Base-by-base conservation (phyloP, 208 protist genomes). In the Crithidia bombi region DNA sequence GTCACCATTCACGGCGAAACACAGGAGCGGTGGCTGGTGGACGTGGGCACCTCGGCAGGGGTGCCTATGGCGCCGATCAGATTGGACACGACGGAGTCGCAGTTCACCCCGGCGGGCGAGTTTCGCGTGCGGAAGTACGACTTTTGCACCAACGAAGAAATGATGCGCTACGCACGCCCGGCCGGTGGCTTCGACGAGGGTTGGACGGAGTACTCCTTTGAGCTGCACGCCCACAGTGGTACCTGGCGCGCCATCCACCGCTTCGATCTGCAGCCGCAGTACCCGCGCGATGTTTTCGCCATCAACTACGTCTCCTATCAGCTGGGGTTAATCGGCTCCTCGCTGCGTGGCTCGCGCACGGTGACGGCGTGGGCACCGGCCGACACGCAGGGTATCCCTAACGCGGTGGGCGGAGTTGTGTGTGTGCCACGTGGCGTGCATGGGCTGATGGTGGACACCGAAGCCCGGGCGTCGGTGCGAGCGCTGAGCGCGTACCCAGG, bases 121-220 rank as follows among this genome's bases (percentile, higher is more conserved):
- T 67, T 80, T n/a, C 69, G 75, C 15, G 55, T 84, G 15, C 51
- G 43, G 1, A 50, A 44, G 35, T 56, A 70, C 30, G 76, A 84
- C 32, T 35, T 73, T 15, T 56, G 61, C 57, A 35, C 59, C n/a
- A 28, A 79, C 49, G 56, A 67, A 25, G 81, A 73, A 23, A 73
- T 65, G 55, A 28, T 70, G 33, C 17, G 26, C 15, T 11, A 41
- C 19, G 70, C 75, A 3, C 33, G 68, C 12, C 64, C 55, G 0
- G 59, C 46, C 17, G 57, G 52, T 25, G 69, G 69, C 21, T 35
- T 58, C 19, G 56, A 62, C 10, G 44, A 65, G 30, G 63, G 26
- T 15, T 68, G 63, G 50, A 15, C n/a, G 14, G 63, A 59, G 63
- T 59, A 59, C 63, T 5, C 50, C 11, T 56, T 68, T 11, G 63